phyloP scores from a whole-genome alignment of 106 monocot genomes.

The Dioscorea dumetorum region DNA sequence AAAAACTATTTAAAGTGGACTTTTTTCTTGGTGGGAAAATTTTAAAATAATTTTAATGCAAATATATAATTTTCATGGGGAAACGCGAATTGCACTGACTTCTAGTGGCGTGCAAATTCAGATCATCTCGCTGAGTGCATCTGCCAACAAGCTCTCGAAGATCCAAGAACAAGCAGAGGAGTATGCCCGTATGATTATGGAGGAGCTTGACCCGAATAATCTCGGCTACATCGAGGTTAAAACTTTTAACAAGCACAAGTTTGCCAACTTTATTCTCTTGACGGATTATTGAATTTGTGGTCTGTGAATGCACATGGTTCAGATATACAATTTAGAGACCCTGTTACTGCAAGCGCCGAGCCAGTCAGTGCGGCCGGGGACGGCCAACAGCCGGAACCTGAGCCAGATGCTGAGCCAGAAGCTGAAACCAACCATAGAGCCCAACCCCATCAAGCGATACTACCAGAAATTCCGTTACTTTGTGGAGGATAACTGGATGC shows the following conservation, averaged over 20 bases:
- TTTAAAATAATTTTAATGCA: too few species aligned
- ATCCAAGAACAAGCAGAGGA: slow-evolving; percentile 36
- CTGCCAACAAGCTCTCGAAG: slow-evolving; percentile 42
- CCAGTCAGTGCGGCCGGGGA: slow-evolving; percentile 8
- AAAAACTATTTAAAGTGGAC: too few species aligned
- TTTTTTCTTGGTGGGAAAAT: too few species aligned
- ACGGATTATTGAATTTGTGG: not conserved
- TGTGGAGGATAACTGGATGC: slow-evolving; percentile 32
- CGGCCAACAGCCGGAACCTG: slow-evolving; percentile 24
- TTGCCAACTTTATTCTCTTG: not conserved
- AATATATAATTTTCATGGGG: too few species aligned
- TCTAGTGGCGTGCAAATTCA: not conserved
- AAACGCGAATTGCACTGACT: too few species aligned
- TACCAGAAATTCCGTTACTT: slow-evolving; percentile 6
- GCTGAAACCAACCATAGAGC: slow-evolving; percentile 14
- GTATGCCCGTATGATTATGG: slow-evolving; percentile 40
- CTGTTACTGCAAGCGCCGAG: slow-evolving; percentile 27
- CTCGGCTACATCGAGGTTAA: slow-evolving; percentile 35
- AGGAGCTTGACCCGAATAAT: slow-evolving; percentile 42
- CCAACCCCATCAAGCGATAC: slow-evolving; percentile 18
- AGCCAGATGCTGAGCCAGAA: slow-evolving; percentile 46
- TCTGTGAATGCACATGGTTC: not conserved
- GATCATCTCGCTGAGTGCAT: slow-evolving; percentile 37
- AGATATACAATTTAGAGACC: slow-evolving; percentile 38
- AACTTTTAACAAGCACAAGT: not conserved